Evolutionary conservation across 306 rosid genomes (phyloP), one percentile per base, ranked within the genome.

Genomic region (Lagenaria siceraria): DNA sequence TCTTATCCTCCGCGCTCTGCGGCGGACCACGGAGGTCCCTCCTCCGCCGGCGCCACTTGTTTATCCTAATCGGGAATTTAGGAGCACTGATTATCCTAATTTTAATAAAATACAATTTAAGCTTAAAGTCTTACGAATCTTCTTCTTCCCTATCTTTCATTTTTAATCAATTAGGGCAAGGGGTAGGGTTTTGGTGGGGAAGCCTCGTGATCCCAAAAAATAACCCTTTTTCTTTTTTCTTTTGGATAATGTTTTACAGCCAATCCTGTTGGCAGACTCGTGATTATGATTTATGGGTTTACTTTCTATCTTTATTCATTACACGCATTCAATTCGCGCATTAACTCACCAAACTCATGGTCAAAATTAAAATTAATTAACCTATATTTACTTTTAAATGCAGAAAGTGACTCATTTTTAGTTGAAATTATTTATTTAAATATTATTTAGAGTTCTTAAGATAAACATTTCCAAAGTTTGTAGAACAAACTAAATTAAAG

Each of bases 241-340:
- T 68, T 38, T 24, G 76, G 76, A 71, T 71, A 71, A 70, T 46
- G 58, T 48, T 70, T 46, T 46, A 70, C 56, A 24, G 58, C 24
- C 21, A 46, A 65, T 36, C 10, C 31, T 68, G 52, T 68, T 40
- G 36, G 76, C 55, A 40, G 56, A 24, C 76, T 71, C 40, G 75
- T 71, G 58, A 71, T 17, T 46, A 14, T n/a, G n/a, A n/a, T n/a
- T n/a, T n/a, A n/a, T 71, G 55, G 15, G 40, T 71, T 71, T 42
- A 68, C 35, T 69, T 71, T 71, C 58, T 25, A 24, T 25, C 40
- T 71, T 70, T 46, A 46, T 46, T 48, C 31, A 68, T 71, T 71
- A 43, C 5, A 42, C 0, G 6, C 36, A 69, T 46, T 70, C 15
- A 71, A 71, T 71, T 0, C 21, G 33, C 69, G 7, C 75, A 42